Conservation (phyloP, 1,284 basidiomycete species). For the Moniliophthora roreri region DNA sequence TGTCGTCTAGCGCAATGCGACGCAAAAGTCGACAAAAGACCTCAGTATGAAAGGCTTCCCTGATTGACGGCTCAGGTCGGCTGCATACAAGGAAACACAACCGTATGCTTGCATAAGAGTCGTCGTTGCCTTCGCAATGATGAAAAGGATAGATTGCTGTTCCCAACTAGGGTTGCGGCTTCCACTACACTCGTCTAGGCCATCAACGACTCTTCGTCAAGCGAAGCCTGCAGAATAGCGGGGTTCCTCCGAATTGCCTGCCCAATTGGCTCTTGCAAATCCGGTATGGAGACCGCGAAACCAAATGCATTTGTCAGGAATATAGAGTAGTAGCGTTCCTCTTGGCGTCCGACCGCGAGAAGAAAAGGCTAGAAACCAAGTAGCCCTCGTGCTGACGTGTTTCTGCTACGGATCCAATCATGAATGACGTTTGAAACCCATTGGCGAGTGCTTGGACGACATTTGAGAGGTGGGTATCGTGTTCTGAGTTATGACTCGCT, state of each 20-base stretch:
- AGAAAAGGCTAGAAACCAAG: slow-evolving; percentile 19
- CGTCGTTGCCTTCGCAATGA: not conserved
- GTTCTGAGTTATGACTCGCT: slow-evolving; percentile 1
- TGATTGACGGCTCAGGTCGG: slow-evolving; percentile 24
- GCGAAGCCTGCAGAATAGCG: not conserved
- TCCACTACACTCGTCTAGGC: not conserved
- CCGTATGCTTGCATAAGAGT: slow-evolving; percentile 9
- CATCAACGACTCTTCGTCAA: slow-evolving; percentile 8
- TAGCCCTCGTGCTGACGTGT: not conserved
- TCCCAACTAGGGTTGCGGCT: too few species aligned
- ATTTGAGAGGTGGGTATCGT: slow-evolving; percentile 4
- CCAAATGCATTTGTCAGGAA: slow-evolving; percentile 4
- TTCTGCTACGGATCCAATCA: slow-evolving; percentile 15
- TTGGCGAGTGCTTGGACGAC: slow-evolving; percentile 15
- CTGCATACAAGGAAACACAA: slow-evolving; percentile 26
- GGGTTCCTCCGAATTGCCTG: not conserved
- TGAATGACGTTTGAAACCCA: slow-evolving; percentile 11
- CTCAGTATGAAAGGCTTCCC: slow-evolving; percentile 13
- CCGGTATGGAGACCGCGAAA: not conserved
- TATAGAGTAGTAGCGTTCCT: not conserved
- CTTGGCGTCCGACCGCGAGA: slow-evolving; percentile 7
- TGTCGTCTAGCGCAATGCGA: not conserved
- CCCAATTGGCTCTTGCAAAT: not conserved
- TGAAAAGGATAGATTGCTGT: not conserved
- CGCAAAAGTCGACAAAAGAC: not conserved